Percentiles rank a stretch among this genome's conserved stretches.
Evolutionary conservation across 345 rosid genomes (phyloP).

Genomic region (Brassica napus): Da-Ae NC_063448.1:4255501-4256000

Average conservation of each 20-base stretch:
- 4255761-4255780: slow-evolving; percentile 5
- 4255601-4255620: background rate
- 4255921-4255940: slow-evolving; percentile 89
- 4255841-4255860: slow-evolving; percentile 82
- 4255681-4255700: background rate
- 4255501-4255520: background rate
- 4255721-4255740: slow-evolving; percentile 12
- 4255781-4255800: background rate
- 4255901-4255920: slow-evolving; percentile 86
- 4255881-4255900: slow-evolving; percentile 61
- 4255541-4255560: background rate
- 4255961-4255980: slow-evolving; percentile 92
- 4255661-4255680: background rate
- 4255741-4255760: slow-evolving; percentile 25
- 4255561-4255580: background rate
- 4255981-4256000: slow-evolving; percentile 91
- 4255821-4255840: slow-evolving; percentile 92
- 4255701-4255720: background rate
- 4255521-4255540: background rate
- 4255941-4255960: slow-evolving; percentile 73
- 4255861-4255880: slow-evolving; percentile 91
- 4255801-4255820: slow-evolving; percentile 89
- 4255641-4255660: background rate
- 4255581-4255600: background rate
- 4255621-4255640: background rate